These are phyloP conservation scores for Pyracantha coccinea DNA, from an alignment of 331 rosid species.

Conservation along the genomic window DNA sequence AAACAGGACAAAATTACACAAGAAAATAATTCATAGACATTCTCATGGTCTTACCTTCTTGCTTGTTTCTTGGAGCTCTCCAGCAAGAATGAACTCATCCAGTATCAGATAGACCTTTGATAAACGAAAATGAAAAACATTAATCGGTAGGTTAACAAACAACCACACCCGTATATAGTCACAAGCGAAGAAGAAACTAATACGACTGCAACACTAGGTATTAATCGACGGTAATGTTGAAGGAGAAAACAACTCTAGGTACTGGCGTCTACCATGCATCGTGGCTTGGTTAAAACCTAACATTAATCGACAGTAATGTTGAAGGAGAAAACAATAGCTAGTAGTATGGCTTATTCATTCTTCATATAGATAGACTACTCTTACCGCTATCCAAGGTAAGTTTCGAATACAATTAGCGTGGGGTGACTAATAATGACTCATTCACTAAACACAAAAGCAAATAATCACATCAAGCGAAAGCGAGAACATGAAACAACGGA, in stretches of 20 bases:
- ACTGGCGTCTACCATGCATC: background rate
- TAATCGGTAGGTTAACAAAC: background rate
- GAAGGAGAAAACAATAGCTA: background rate
- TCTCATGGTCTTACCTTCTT: slow-evolving; percentile 50
- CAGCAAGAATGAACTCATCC: slow-evolving; percentile 96
- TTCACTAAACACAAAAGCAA: background rate
- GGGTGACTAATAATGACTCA: background rate
- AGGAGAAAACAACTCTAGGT: background rate
- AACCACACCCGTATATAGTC: background rate
- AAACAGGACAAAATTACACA: background rate
- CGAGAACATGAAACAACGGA: slow-evolving; percentile 20
- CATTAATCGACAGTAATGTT: background rate
- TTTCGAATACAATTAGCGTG: background rate
- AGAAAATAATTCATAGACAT: background rate
- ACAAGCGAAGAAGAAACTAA: background rate
- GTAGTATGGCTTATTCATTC: background rate
- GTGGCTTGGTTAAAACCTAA: background rate
- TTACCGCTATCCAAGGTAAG: background rate
- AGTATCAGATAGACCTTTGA: slow-evolving; percentile 94
- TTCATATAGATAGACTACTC: background rate
- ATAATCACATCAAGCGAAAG: background rate
- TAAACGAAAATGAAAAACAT: background rate
- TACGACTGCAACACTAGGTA: background rate
- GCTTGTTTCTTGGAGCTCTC: slow-evolving; percentile 99
- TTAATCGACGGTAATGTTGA: too few relatives aligned